Evolutionary conservation across 768 basidiomycete genomes (phyloP), one percentile per base, ranked within the genome.

Genomic region (Termitomyces sp.): DNA sequence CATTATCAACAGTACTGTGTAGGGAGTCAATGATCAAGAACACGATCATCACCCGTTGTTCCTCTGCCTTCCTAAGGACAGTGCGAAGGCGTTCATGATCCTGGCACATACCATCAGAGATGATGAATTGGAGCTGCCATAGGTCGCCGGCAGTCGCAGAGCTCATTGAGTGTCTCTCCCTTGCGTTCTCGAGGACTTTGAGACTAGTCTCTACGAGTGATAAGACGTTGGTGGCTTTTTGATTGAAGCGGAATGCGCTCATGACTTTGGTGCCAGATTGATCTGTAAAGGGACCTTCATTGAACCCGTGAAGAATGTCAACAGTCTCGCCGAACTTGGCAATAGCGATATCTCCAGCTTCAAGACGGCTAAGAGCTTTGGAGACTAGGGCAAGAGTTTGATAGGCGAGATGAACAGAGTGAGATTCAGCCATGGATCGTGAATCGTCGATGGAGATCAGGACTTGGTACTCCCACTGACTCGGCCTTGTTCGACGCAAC

Each of bases 41-140:
- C 57, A 98, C 96, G 56, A 99, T 84, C 90, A 98, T 89, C 67
- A 98, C 88, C 34, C 89, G 82, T 72, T 94, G 92, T 67, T 92
- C 96, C 66, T 89, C 86, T 4, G 96, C 97, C 65, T 84, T 86
- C 40, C 97, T 81, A 20, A 99, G 79, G 34, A 92, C 74, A 3
- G 86, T 86, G 42, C 90, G 86, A 54, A 99, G 80, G 66, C 83
- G 81, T 46, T 95, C 91, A 73, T 98, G 96, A 70, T 97, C 92
- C 72, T 98, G 94, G 71, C 96, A 98, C 66, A 98, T 91, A n/a
- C 97, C 97, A 68, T 99, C 97, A 15, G 95, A 98, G 63, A 99
- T 94, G 80, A 99, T 97, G 76, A 98, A 92, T 73, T 98, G 86
- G 57, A 99, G 82, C 71, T 99, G 97, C 97, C 97, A 98, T 29